Conservation (phyloP, 352 stramenopile genomes). For the Globisporangium yorkense region DNA sequence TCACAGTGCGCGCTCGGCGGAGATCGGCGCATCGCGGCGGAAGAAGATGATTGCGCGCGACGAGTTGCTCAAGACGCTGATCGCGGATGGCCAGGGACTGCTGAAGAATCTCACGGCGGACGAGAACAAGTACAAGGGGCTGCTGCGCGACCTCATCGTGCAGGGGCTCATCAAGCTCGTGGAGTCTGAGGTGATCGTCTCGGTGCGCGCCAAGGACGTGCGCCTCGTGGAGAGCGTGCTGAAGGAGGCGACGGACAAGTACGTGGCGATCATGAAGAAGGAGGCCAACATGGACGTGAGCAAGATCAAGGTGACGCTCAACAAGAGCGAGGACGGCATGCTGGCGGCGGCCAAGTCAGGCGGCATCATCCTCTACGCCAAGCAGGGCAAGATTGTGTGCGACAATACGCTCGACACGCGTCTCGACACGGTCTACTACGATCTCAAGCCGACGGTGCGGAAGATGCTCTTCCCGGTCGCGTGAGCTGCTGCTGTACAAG, state of each 20-base stretch:
- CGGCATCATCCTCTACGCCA: constrained; percentile 83
- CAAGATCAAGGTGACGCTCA: constrained; percentile 89
- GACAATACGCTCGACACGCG: constrained; percentile 96
- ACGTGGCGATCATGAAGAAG: constrained; percentile 80
- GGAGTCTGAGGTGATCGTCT: constrained; percentile 92
- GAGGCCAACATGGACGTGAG: constrained; percentile 90
- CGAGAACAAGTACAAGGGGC: constrained; percentile 88
- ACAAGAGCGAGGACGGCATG: constrained; percentile 81
- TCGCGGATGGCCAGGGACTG: constrained; percentile 55
- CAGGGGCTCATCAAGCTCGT: constrained; percentile 98
- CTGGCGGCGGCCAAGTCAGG: constrained; percentile 73
- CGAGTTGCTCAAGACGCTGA: constrained; percentile 83
- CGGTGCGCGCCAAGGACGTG: constrained; percentile 91
- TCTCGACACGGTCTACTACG: constrained; percentile 79
- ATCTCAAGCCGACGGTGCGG: constrained; percentile 71
- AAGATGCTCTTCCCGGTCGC: constrained; percentile 71
- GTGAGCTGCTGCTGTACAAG: constrained; percentile 15
- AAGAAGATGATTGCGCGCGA: constrained; percentile 97
- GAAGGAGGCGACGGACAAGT: constrained; percentile 80
- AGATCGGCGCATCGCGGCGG: constrained; percentile 92
- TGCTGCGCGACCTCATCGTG: constrained; percentile 96
- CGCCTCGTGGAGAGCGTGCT: constrained; percentile 82
- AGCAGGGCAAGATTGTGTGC: constrained; percentile 95
- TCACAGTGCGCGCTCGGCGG: constrained; percentile 79
- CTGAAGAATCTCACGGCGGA: constrained; percentile 47